Evolutionary conservation across 768 basidiomycete genomes (phyloP), one percentile per base, ranked within the genome.

Genomic region (Auriscalpium orientale): DNA sequence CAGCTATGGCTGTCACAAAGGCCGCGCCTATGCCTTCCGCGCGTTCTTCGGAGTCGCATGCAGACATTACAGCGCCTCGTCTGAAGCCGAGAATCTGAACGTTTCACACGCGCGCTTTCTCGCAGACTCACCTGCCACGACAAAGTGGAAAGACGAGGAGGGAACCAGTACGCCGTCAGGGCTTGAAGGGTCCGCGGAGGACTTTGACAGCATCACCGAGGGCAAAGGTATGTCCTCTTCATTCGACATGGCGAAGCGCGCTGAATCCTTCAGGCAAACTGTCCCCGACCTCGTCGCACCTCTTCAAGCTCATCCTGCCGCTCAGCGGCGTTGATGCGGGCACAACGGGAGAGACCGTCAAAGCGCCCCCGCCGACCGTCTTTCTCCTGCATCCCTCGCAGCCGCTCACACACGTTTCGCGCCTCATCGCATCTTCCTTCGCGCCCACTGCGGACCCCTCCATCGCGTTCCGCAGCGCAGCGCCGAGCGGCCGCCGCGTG

Each of bases 341-440:
- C 50, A 51, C 28, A 16, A 53, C 44, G 53, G 46, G 47, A 47
- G 46, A 53, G 21, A 35, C 52, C 28, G 28, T 35, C 51, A 45
- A 37, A 35, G 44, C 44, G 3, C 60, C 63, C 1, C 70, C 68
- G 44, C 83, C 65, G 63, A 79, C 61, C 9, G 81, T 85, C 5
- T 78, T 86, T 57, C 77, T 87, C 7, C 73, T 87, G 0, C 85
- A 87, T 57, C 84, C 85, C 5, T 79, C 81, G 0, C 85, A 87
- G 60, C 85, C 85, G 0, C 76, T 87, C 7, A 83, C 81, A 1
- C 84, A 89, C 63, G 73, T 84, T 48, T 73, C 77, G 49, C 71
- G 79, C 12, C 77, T 86, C 43, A 83, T 87, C 22, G 67, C 74
- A 4, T 74, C 78, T 8, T 73, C 74, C 13, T 63, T 80, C 43